These are phyloP conservation scores for Angomonas ambiguus DNA, from an alignment of 208 protist species.

Conservation along the genomic window DNA sequence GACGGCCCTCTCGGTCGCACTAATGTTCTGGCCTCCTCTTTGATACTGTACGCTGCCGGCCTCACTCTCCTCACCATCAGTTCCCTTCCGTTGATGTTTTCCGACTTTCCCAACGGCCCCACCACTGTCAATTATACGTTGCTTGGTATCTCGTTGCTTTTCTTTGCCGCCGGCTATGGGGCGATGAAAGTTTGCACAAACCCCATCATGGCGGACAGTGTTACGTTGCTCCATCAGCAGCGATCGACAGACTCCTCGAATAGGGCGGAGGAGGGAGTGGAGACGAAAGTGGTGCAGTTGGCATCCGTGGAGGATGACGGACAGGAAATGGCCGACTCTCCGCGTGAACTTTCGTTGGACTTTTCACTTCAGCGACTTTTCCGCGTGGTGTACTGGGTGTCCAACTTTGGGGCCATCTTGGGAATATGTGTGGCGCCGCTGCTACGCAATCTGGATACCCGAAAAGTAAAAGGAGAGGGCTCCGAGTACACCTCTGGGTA, in stretches of 20 bases:
- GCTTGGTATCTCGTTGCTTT: conserved; percentile 23
- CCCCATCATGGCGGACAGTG: conserved; percentile 63
- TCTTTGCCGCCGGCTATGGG: conserved; percentile 50
- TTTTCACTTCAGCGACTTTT: conserved; percentile 43
- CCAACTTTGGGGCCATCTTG: conserved; percentile 44
- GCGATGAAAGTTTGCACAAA: conserved; percentile 74
- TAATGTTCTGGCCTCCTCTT: conserved; percentile 22
- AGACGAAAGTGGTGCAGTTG: neutral
- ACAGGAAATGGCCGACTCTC: neutral
- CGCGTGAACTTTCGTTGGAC: no score
- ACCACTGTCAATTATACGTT: conserved; percentile 13
- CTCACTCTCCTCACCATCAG: conserved; percentile 38
- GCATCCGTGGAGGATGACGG: neutral
- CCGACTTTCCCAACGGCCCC: conserved; percentile 28
- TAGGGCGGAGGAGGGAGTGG: neutral
- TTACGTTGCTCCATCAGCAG: conserved; percentile 25
- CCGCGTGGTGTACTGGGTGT: conserved; percentile 45
- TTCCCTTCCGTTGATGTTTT: conserved; percentile 37
- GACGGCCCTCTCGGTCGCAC: conserved; percentile 41
- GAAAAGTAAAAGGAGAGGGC: conserved; percentile 20
- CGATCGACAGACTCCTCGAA: neutral
- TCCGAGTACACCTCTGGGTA: conserved; percentile 45
- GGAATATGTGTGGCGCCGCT: conserved; percentile 56
- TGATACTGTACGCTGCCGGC: conserved; percentile 28
- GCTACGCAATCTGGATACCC: conserved; percentile 35